Base-by-base conservation (phyloP, 2,329 filamentous ascomycete species). In the Trichoderma endophyticum region DNA sequence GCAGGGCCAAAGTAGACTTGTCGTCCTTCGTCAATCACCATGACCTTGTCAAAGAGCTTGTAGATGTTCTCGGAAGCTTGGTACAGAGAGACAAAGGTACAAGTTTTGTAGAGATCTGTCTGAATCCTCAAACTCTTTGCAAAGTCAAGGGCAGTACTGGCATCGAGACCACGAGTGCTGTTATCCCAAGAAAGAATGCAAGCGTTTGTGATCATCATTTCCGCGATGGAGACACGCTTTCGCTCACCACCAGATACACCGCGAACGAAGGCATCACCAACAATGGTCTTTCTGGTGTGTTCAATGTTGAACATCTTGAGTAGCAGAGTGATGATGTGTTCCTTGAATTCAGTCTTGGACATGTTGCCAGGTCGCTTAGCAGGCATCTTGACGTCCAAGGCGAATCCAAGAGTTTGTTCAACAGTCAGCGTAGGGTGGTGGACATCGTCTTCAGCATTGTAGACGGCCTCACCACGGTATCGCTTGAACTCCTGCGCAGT, bases 301-400 rank as follows among this genome's bases (percentile, higher is more conserved):
- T 95, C 92, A 69, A 97, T 97, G 79, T 95, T 96, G 85, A 97
- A 97, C 92, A 97, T 96, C 78, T 93, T 93, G 66, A 97, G 85
- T 72, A 97, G 85, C 77, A 91, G 88, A 21, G 89, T 86, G 73
- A 95, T 86, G 71, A 97, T 90, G 76, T 90, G 89, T 64, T 92
- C 86, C 83, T 95, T 95, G 84, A 95, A 95, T 18, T 92, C 90
- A 6, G 82, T 80, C 79, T 92, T 92, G 51, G 88, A 90, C 76
- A 96, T 87, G 26, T 93, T 93, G 4, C 86, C 88, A 0, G 93
- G 92, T 61, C 93, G 86, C 81, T 95, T 94, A 18, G 92, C 91
- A 6, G 95, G 94, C 15, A 93, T 91, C 82, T 97, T 97, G 36
- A 91, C 93, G 77, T 96, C 92, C 4, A 97, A 83, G 0, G 94